Conservation (phyloP, 73 alveolate species). For the Urostyla sp. region DNA sequence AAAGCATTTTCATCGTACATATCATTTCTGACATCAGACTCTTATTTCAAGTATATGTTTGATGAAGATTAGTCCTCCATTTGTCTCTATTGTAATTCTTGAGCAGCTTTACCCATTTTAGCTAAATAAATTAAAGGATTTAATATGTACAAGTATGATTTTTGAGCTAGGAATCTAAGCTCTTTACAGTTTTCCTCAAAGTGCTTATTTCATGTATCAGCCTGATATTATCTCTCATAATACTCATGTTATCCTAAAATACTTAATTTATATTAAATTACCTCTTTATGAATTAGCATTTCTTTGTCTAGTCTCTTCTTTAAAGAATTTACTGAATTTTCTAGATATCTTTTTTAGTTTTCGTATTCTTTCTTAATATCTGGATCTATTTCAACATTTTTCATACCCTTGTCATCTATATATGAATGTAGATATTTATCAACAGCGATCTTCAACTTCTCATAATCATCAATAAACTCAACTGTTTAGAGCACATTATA, state of each 20-base stretch:
- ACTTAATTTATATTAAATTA: neutral
- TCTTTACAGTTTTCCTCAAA: constrained; percentile 75
- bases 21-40: constrained; percentile 5
- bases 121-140: neutral
- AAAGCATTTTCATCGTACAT: constrained; percentile 32
- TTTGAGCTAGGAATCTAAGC: constrained; percentile 43
- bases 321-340: constrained; percentile 83
- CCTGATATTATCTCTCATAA: constrained; percentile 81
- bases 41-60: neutral
- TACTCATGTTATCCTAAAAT: constrained; percentile 73
- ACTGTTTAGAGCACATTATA: constrained; percentile 79
- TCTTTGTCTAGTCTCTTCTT: constrained; percentile 84
- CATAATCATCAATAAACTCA: constrained; percentile 70
- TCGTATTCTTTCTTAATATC: constrained; percentile 88
- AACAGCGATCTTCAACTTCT: constrained; percentile 70
- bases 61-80: neutral
- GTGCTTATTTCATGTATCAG: constrained; percentile 80
- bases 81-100: neutral
- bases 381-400: constrained; percentile 80
- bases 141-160: constrained; percentile 13
- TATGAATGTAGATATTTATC: constrained; percentile 73
- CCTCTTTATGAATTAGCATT: constrained; percentile 79
- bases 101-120: constrained; percentile 11
- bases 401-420: constrained; percentile 75
- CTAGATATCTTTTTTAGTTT: constrained; percentile 83